Evolutionary conservation across 345 rosid species (phyloP).

Genomic region (Syzygium aromaticum): DNA sequence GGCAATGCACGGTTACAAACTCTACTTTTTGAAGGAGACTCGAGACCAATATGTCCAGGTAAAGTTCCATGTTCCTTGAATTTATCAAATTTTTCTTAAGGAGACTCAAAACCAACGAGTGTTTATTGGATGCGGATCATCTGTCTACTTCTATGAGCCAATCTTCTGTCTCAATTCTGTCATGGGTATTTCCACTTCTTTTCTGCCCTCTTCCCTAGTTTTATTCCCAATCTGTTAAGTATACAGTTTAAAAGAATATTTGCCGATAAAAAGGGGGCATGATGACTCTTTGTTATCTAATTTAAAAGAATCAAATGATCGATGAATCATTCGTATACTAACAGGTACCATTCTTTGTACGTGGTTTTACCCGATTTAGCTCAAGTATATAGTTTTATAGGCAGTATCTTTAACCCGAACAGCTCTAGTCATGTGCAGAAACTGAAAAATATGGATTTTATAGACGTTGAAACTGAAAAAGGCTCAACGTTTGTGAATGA

Average conservation of each 20-base stretch:
- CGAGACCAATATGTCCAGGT: not conserved
- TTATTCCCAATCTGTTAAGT: not conserved
- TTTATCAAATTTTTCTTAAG: not conserved
- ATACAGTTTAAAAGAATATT: too few species aligned
- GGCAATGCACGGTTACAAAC: not conserved
- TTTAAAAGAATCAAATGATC: too few species aligned
- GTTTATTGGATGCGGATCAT: not conserved
- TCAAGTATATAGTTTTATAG: constrained; percentile 74
- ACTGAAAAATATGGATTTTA: constrained; percentile 76
- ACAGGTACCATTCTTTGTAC: not conserved
- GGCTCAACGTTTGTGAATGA: too few species aligned
- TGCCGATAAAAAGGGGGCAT: too few species aligned
- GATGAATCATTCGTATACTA: not conserved
- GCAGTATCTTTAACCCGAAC: constrained; percentile 73
- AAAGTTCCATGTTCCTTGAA: not conserved
- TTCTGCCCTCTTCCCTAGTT: not conserved
- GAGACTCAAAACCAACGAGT: not conserved
- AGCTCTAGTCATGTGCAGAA: constrained; percentile 58
- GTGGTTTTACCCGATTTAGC: constrained; percentile 75
- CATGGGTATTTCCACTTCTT: not conserved
- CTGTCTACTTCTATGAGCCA: not conserved
- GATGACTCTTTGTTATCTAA: too few species aligned
- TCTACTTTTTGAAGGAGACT: not conserved
- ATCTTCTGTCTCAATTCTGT: not conserved
- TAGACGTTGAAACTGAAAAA: constrained; percentile 80